These are phyloP conservation scores for Diacronema lutheri DNA, from an alignment of 78 protist genomes.

Conservation along the genomic window DNA sequence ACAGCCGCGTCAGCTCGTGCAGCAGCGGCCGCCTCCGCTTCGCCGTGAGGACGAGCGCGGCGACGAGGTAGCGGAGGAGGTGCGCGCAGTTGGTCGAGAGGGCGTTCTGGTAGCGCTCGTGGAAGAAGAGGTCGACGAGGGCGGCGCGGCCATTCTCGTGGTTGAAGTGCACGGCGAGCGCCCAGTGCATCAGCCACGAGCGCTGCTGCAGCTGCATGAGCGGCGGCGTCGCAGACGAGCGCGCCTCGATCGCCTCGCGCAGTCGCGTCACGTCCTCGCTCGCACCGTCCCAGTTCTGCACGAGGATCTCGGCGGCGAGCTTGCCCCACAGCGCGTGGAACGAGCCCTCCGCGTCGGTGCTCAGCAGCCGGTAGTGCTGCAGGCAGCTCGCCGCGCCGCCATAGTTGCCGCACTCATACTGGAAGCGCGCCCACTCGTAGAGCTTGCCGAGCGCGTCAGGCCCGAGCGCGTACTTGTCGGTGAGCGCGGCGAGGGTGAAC, in stretches of 20 bases:
- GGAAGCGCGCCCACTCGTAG: not conserved
- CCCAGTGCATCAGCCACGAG: conserved; percentile 16
- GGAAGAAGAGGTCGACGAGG: not conserved
- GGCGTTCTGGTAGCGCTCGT: not conserved
- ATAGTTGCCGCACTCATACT: conserved; percentile 12
- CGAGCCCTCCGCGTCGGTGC: not conserved
- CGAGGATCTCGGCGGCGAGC: conserved; percentile 11
- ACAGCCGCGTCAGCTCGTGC: not conserved
- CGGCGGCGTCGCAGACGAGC: not conserved
- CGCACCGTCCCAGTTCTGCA: not conserved
- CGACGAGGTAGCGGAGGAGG: not conserved
- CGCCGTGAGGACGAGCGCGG: not conserved
- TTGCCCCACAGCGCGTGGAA: conserved; percentile 16
- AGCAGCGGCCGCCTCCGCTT: not conserved
- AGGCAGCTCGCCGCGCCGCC: not conserved
- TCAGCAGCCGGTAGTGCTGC: not conserved
- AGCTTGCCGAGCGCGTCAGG: not conserved
- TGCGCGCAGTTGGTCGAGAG: not conserved
- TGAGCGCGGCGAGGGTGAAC: not conserved
- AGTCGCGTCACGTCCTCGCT: not conserved
- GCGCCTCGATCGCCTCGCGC: not conserved
- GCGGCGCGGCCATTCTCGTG: not conserved
- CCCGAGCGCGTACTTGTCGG: not conserved
- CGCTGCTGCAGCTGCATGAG: conserved; percentile 28
- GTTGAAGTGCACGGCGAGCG: conserved; percentile 1